These are phyloP conservation scores for Cordyceps cicadae DNA, from an alignment of 2,329 filamentous ascomycete genomes.

Conservation along the genomic window DNA sequence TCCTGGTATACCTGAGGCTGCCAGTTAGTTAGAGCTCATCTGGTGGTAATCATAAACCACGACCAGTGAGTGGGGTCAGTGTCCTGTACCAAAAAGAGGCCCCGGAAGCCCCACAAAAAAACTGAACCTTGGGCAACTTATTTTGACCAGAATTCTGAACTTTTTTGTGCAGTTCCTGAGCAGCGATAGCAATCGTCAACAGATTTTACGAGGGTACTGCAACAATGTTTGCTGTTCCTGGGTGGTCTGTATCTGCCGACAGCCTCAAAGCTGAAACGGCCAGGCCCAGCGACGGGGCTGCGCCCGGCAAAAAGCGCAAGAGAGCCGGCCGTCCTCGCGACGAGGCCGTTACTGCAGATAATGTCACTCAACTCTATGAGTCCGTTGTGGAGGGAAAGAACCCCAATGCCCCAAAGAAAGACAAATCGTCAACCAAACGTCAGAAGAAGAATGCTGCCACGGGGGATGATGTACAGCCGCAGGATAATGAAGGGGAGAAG, in stretches of 20 bases:
- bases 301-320: constrained; percentile 54
- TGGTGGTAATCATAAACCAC: neutral
- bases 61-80: neutral
- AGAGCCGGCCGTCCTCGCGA: constrained; percentile 20
- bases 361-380: constrained; percentile 72
- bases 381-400: constrained; percentile 65
- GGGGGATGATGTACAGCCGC: constrained; percentile 12
- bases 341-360: constrained; percentile 53
- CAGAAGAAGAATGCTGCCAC: constrained; percentile 20
- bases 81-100: neutral
- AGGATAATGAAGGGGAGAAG: constrained; percentile 15
- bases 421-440: constrained; percentile 25
- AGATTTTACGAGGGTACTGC: neutral
- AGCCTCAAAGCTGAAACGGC: constrained; percentile 60
- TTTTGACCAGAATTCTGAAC: neutral
- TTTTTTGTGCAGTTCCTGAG: neutral
- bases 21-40: no score
- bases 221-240: constrained; percentile 83
- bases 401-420: constrained; percentile 19
- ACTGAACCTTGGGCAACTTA: constrained; percentile 8
- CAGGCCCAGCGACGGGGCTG: constrained; percentile 25
- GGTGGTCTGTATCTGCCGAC: constrained; percentile 75
- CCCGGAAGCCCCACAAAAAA: constrained; percentile 11
- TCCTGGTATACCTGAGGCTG: no score
- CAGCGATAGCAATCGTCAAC: neutral